Conservation (phyloP, 768 basidiomycete genomes). For the Trametes cubensis region DNA sequence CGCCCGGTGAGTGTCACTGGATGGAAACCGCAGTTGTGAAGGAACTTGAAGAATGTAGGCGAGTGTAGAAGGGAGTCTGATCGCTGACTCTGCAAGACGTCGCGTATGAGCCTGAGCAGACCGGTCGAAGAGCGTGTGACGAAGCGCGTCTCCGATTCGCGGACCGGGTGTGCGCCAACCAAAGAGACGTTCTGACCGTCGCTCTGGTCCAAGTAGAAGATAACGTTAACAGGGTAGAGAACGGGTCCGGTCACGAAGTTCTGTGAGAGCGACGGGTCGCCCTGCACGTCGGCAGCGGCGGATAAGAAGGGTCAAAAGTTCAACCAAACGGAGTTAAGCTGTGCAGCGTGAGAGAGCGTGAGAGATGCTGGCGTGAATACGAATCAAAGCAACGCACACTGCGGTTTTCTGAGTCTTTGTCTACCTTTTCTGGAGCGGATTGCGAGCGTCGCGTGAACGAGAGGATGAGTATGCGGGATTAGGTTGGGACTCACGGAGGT, state of each 20-base stretch:
- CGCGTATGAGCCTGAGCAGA: background rate
- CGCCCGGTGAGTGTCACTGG: too few species aligned
- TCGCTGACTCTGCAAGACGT: background rate
- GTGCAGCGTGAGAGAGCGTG: conserved; percentile 8
- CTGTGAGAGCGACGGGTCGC: background rate
- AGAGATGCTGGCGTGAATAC: background rate
- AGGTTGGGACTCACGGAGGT: background rate
- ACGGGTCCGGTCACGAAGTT: too few species aligned
- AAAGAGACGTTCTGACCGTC: background rate
- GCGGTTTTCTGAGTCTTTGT: too few species aligned
- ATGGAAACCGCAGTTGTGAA: too few species aligned
- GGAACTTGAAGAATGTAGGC: too few species aligned
- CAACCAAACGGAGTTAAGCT: background rate
- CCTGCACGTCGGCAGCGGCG: background rate
- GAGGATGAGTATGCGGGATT: background rate
- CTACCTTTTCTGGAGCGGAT: too few species aligned
- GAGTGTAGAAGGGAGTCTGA: background rate
- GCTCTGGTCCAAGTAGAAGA: background rate
- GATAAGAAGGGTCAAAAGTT: background rate
- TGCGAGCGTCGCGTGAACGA: background rate
- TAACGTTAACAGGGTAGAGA: too few species aligned
- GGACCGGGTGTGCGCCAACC: background rate
- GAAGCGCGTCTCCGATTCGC: background rate
- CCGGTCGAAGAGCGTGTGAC: background rate
- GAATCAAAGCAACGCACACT: background rate